Base-by-base conservation (phyloP, 257 asterid genomes). In the Nicotiana knightiana region DNA sequence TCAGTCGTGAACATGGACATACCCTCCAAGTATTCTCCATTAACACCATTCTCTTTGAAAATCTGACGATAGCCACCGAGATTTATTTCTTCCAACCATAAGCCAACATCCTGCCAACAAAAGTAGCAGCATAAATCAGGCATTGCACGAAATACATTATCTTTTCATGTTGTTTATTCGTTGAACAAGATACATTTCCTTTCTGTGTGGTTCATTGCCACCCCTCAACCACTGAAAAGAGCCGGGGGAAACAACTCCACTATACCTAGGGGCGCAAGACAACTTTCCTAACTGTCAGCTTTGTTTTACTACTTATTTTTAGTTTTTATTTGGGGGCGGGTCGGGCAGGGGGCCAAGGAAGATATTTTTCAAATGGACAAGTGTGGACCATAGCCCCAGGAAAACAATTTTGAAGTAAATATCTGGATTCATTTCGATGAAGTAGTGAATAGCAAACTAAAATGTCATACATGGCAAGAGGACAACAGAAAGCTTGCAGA, bases 1-100 rank as follows among this genome's bases (percentile, higher is more conserved):
- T 96, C 98, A 68, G 99, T 94, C 18, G 99, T 94, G 86, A 96
- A 96, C 98, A 93, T 93, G 0, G 99, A 94, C 99, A 96, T 87
- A 76, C 99, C 98, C 87, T 96, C 99, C 93, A 96, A 88, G 87
- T 93, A 94, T 87, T 94, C 99, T 82, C 99, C 99, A 83, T 94
- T 96, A 66, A 96, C 97, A 76, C 98, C 97, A 87, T 94, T 92
- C 87, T 93, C 98, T 87, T 91, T 96, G 88, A 94, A 96, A 73
- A 91, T 87, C 86, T 91, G 93, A 39, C 96, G 89, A 86, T 96
- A 96, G 90, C 90, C 85, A 81, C 99, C 99, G 24, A 96, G 97
- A 73, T 94, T 92, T 90, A 96, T 96, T 90, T 90, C 97, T 89
- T 94, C 98, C 90, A 96, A 89, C 99, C 99, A 96, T 86, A 96